A percentile compares a stretch with the other conserved stretches of the same genome.
These are phyloP conservation scores for Mortierella alpina DNA, from an alignment of 192 early-diverging fungal genomes.

Conservation along the genomic window DNA sequence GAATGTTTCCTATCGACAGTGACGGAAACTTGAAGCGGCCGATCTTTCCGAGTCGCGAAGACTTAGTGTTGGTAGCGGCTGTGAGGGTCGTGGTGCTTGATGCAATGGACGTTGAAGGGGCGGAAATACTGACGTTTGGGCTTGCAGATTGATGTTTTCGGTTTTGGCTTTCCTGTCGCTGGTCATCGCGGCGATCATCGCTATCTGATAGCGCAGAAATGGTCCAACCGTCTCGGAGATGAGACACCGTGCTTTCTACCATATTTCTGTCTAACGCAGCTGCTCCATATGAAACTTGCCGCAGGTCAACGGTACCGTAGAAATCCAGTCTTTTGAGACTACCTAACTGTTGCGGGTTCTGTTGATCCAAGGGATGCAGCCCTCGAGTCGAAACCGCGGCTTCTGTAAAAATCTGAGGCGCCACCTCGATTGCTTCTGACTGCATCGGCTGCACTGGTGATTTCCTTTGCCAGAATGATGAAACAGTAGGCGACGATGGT, in stretches of 20 bases:
- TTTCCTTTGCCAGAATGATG: too few species aligned
- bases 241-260: too few species aligned
- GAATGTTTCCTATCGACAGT: constrained; percentile 23
- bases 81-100: neutral
- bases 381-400: constrained; percentile 9
- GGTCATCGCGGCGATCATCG: too few species aligned
- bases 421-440: too few species aligned
- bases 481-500: too few species aligned
- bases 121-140: neutral
- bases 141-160: neutral
- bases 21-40: constrained; percentile 44
- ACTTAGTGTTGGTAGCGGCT: neutral
- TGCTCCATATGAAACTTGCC: neutral
- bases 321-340: constrained; percentile 16
- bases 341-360: neutral
- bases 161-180: neutral
- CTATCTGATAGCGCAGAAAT: too few species aligned
- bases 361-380: constrained; percentile 1
- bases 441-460: too few species aligned
- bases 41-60: constrained; percentile 17
- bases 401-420: neutral
- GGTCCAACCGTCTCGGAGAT: too few species aligned
- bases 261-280: too few species aligned
- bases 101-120: neutral
- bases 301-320: constrained; percentile 13